phyloP scores from a whole-genome alignment of 805 yeast species.

The Yamadazyma laniorum region DNA sequence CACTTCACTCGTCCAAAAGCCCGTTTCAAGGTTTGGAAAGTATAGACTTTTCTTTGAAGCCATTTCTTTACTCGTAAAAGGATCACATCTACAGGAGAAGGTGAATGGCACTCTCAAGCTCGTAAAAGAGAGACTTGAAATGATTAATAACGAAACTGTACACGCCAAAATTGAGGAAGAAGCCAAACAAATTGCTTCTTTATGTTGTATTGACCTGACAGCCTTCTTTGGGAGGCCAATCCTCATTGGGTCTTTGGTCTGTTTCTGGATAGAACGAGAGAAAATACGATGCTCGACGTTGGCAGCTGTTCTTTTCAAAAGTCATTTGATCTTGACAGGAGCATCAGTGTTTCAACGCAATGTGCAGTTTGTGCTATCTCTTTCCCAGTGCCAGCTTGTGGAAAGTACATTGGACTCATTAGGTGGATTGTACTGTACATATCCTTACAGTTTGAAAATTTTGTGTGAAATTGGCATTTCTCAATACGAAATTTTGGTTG shows the following conservation, averaged over 20 bases:
- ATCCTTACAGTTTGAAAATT: constrained; percentile 39
- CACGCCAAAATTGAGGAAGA: neutral
- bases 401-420: constrained; percentile 20
- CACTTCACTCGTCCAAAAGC: constrained; percentile 51
- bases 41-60: constrained; percentile 52
- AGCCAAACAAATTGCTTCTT: neutral
- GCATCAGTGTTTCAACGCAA: constrained; percentile 4
- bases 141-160: constrained; percentile 7
- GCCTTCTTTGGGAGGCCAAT: constrained; percentile 41
- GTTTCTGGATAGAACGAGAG: constrained; percentile 37
- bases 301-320: constrained; percentile 48
- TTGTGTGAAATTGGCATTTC: constrained; percentile 43
- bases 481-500: constrained; percentile 41
- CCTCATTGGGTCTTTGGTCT: constrained; percentile 42
- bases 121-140: constrained; percentile 8
- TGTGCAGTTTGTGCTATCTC: constrained; percentile 46
- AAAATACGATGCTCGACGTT: constrained; percentile 11
- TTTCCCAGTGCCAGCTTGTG: constrained; percentile 31
- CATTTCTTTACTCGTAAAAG: neutral
- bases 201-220: neutral
- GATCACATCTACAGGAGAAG: neutral
- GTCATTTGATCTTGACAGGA: constrained; percentile 44
- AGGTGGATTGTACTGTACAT: constrained; percentile 31
- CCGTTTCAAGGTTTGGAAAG: constrained; percentile 49
- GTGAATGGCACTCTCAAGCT: constrained; percentile 1